A percentile compares a stretch with the other conserved stretches of the same genome.
Evolutionary conservation across 768 basidiomycete genomes (phyloP).

Genomic region (Phanerochaete sordida): DNA sequence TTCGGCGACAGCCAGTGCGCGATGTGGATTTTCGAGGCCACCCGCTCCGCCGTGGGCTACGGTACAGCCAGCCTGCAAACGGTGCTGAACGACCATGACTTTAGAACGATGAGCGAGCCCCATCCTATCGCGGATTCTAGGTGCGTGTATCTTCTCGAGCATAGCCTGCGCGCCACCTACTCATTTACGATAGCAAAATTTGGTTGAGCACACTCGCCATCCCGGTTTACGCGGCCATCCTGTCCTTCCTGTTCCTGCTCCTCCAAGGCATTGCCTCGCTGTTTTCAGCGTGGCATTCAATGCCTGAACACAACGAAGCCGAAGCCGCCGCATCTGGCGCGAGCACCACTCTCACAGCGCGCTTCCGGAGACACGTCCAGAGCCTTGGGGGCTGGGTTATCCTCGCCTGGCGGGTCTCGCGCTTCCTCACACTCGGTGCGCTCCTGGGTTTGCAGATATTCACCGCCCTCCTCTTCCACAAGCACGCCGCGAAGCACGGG

Average conservation of each 20-base stretch:
- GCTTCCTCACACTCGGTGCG: conserved; percentile 27
- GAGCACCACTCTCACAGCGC: neutral
- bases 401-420: conserved; percentile 29
- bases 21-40: conserved; percentile 1
- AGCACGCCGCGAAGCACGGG: conserved; percentile 18
- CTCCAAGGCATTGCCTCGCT: neutral
- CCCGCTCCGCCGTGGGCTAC: neutral
- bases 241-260: conserved; percentile 2
- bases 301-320: neutral
- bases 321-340: neutral
- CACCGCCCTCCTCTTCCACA: conserved; percentile 17
- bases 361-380: conserved; percentile 25
- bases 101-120: neutral
- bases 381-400: conserved; percentile 30
- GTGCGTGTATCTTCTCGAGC: neutral
- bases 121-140: neutral
- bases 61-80: neutral
- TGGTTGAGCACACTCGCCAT: conserved; percentile 4
- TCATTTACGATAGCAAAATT: neutral
- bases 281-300: neutral
- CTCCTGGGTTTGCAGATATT: conserved; percentile 33
- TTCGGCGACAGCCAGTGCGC: neutral
- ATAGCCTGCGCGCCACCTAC: neutral
- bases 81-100: conserved; percentile 1
- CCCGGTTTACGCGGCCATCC: conserved; percentile 8